These are phyloP conservation scores for Leishmania major DNA, from an alignment of 208 protist species.

Conservation along the genomic window DNA sequence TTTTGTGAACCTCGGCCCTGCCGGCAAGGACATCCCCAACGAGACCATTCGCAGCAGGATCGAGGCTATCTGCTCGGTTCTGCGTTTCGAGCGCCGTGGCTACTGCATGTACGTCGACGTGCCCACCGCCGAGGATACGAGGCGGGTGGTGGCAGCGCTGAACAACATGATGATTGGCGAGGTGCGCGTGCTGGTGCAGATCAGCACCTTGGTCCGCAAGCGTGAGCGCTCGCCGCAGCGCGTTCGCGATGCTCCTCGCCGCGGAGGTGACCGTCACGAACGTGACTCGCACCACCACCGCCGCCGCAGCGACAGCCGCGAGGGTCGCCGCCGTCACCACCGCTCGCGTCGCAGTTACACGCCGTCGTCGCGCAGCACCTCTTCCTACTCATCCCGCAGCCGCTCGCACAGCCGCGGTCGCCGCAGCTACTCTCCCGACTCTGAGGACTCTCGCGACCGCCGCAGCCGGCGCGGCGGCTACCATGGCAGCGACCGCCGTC, in stretches of 20 bases:
- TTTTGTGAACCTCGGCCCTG: conserved; percentile 67
- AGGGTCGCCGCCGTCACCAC: conserved; percentile 25
- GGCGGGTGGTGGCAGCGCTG: conserved; percentile 41
- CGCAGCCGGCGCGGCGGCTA: conserved; percentile 9
- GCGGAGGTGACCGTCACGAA: conserved; percentile 4
- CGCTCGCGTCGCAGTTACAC: conserved; percentile 39
- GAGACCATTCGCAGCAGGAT: conserved; percentile 35
- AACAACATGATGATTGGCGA: conserved; percentile 56
- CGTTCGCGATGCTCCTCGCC: conserved; percentile 12
- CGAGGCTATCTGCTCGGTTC: conserved; percentile 46
- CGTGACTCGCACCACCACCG: neutral
- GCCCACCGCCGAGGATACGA: conserved; percentile 29
- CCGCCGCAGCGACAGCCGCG: conserved; percentile 29
- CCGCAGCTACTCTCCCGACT: conserved; percentile 26
- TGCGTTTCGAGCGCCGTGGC: conserved; percentile 52
- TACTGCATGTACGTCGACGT: conserved; percentile 69
- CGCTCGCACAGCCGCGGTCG: conserved; percentile 27
- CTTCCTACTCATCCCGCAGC: conserved; percentile 17
- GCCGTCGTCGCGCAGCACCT: conserved; percentile 16
- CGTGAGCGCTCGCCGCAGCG: conserved; percentile 19
- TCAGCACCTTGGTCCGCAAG: conserved; percentile 42
- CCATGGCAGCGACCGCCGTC: conserved; percentile 16
- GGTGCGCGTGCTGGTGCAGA: conserved; percentile 58
- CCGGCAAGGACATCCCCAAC: conserved; percentile 39
- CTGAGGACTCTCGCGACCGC: conserved; percentile 28